Percentiles rank a stretch among this genome's conserved stretches.
Evolutionary conservation across 495 filamentous ascomycete species (phyloP).

Genomic region (Tuber umbilicatum): DNA sequence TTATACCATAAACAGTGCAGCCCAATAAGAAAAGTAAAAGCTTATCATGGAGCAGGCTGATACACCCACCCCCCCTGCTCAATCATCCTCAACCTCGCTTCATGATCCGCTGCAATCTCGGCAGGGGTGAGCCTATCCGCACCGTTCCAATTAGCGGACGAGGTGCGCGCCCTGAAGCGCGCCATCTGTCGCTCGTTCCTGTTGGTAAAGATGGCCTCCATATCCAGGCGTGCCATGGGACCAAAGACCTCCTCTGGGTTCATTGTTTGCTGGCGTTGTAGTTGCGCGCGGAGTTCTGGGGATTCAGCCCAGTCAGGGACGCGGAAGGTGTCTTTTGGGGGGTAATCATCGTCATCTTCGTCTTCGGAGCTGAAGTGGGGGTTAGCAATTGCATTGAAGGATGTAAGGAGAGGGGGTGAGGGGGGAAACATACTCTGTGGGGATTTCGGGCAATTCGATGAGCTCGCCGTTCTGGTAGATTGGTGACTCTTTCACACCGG

Average conservation of each 20-base stretch:
- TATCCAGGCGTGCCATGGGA: conserved; percentile 70
- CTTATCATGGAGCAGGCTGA: conserved; percentile 23
- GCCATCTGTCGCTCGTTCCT: conserved; percentile 66
- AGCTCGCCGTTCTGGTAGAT: conserved; percentile 71
- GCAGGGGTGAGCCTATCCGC: conserved; percentile 85
- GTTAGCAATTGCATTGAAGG: conserved; percentile 1
- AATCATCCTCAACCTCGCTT: conserved; percentile 70
- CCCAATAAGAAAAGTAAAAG: conserved; percentile 4
- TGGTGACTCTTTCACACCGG: conserved; percentile 54
- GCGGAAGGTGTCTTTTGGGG: conserved; percentile 47
- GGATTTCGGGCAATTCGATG: conserved; percentile 81
- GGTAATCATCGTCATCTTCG: conserved; percentile 61
- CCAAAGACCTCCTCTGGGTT: conserved; percentile 88
- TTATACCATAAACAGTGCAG: conserved; percentile 2
- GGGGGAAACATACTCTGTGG: conserved; percentile 57
- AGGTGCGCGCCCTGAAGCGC: conserved; percentile 79
- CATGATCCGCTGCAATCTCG: conserved; percentile 71
- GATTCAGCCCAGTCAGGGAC: conserved; percentile 78
- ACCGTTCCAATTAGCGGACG: conserved; percentile 86
- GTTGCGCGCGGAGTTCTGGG: conserved; percentile 62
- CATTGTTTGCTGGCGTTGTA: conserved; percentile 69
- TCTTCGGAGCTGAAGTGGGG: conserved; percentile 10
- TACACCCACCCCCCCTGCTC: conserved; percentile 76
- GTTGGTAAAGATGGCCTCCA: conserved; percentile 90
- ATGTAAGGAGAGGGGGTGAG: not conserved